phyloP scores from a whole-genome alignment of 805 yeast genomes.

The Candida vaughaniae region DNA sequence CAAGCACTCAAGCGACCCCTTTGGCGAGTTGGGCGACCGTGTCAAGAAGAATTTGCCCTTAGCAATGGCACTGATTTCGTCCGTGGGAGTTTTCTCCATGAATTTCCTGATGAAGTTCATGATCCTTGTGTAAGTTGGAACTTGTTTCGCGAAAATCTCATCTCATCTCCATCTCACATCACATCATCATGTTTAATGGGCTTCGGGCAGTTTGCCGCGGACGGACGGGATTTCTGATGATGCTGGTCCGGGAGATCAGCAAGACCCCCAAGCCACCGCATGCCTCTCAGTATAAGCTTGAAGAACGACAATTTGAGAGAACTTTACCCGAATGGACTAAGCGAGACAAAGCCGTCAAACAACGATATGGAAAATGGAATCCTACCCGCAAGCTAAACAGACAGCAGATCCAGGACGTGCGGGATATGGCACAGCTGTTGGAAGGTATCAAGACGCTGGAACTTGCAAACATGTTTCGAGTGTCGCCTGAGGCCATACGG shows the following conservation, averaged over 20 bases:
- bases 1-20: constrained; percentile 80
- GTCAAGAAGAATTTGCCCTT: constrained; percentile 76
- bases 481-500: constrained; percentile 81
- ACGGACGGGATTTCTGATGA: neutral
- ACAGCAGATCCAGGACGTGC: constrained; percentile 64
- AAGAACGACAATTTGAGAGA: constrained; percentile 6
- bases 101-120: constrained; percentile 77
- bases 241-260: too few species aligned
- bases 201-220: too few species aligned
- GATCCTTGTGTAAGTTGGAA: neutral
- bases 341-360: constrained; percentile 61
- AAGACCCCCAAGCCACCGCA: too few species aligned
- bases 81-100: constrained; percentile 54
- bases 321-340: constrained; percentile 57
- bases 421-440: constrained; percentile 50
- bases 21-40: constrained; percentile 77
- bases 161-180: constrained; percentile 6
- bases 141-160: neutral
- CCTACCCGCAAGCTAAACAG: constrained; percentile 69
- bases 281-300: too few species aligned
- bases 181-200: neutral
- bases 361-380: constrained; percentile 66
- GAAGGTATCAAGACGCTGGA: constrained; percentile 64
- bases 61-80: constrained; percentile 67
- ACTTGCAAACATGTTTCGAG: constrained; percentile 60